Evolutionary conservation across 805 yeast species (phyloP).

Genomic region (Maudiozyma turicensis): DNA sequence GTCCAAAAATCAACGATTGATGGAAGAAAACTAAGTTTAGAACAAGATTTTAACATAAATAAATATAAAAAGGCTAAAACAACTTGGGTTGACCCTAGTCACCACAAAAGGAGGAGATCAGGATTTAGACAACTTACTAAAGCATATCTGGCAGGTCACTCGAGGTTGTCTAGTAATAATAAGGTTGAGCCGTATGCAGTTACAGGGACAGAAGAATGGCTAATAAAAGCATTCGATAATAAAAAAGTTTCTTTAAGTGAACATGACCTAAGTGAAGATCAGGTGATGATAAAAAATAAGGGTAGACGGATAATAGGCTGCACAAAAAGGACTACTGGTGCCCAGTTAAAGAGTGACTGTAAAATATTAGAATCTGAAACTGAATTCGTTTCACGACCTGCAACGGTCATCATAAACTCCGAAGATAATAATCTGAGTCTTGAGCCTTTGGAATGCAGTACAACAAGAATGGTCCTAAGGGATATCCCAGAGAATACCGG

Average conservation of each 20-base stretch:
- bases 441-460: neutral
- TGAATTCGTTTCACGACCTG: neutral
- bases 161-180: neutral
- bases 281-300: too few species aligned
- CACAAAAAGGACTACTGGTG: too few species aligned
- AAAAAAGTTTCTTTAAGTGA: too few species aligned
- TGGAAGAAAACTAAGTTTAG: too few species aligned
- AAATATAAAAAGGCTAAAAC: neutral
- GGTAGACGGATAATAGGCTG: too few species aligned
- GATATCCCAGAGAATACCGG: slow-evolving; percentile 38
- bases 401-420: neutral
- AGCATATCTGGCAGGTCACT: slow-evolving; percentile 12
- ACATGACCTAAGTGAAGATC: too few species aligned
- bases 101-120: slow-evolving; percentile 7
- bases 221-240: too few species aligned
- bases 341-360: too few species aligned
- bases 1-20: too few species aligned
- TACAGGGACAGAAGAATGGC: too few species aligned
- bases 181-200: neutral
- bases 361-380: too few species aligned
- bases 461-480: slow-evolving; percentile 13
- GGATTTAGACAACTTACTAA: slow-evolving; percentile 25
- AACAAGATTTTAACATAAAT: neutral
- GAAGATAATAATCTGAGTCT: slow-evolving; percentile 1
- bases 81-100: neutral